A percentile compares a stretch with the other conserved stretches of the same genome.
phyloP scores from a whole-genome alignment of 495 filamentous ascomycete genomes.

The Aspergillus leporis region DNA sequence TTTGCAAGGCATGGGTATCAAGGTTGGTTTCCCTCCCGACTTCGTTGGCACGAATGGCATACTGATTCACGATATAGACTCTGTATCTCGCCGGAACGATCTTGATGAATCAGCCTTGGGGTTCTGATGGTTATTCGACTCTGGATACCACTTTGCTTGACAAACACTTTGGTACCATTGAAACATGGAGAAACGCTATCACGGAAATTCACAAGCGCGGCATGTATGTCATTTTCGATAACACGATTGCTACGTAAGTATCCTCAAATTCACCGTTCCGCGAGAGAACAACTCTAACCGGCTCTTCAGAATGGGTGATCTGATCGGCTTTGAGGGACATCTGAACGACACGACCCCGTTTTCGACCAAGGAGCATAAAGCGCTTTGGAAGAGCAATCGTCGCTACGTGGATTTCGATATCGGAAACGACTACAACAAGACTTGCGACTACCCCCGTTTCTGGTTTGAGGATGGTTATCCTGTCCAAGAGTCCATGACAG shows the following conservation, averaged over 20 bases:
- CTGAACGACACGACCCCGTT: slow-evolving; percentile 66
- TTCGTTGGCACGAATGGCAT: neutral
- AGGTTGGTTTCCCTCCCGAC: slow-evolving; percentile 35
- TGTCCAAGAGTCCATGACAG: slow-evolving; percentile 42
- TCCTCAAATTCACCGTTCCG: neutral
- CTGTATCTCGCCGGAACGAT: slow-evolving; percentile 68
- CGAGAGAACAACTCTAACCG: neutral
- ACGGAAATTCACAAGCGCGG: slow-evolving; percentile 62
- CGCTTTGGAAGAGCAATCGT: slow-evolving; percentile 56
- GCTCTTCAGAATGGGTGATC: slow-evolving; percentile 55
- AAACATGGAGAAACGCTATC: slow-evolving; percentile 61
- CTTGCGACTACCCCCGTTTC: slow-evolving; percentile 64
- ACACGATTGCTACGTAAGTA: slow-evolving; percentile 68
- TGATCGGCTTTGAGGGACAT: slow-evolving; percentile 67
- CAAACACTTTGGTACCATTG: slow-evolving; percentile 63
- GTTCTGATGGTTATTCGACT: slow-evolving; percentile 64
- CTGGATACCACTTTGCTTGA: slow-evolving; percentile 70
- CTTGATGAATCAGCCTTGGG: slow-evolving; percentile 72
- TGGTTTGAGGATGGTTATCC: slow-evolving; percentile 62
- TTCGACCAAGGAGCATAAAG: slow-evolving; percentile 53
- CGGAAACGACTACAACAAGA: slow-evolving; percentile 55
- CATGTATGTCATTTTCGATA: slow-evolving; percentile 73
- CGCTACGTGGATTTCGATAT: slow-evolving; percentile 63
- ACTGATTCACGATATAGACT: slow-evolving; percentile 35
- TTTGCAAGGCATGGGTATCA: slow-evolving; percentile 73